Percentiles rank a stretch among this genome's conserved stretches.
Evolutionary conservation across 2,329 filamentous ascomycete genomes (phyloP).

Genomic region (Neofusicoccum sp.): DNA sequence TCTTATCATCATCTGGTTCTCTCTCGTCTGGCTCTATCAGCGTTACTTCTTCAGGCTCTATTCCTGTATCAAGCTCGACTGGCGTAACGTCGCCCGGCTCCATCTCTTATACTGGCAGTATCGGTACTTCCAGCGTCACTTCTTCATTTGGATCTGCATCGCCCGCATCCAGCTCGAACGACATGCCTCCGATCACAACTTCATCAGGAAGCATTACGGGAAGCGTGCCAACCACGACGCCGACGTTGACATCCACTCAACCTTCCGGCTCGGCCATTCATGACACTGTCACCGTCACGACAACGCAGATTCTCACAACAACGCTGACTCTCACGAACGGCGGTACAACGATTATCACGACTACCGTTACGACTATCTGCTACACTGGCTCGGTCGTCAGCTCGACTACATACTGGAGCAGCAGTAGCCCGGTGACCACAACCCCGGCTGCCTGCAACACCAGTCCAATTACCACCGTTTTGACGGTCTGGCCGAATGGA

Average conservation of each 20-base stretch:
- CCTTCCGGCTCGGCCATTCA: neutral
- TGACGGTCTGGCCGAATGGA: neutral
- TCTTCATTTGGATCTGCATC: too few relatives aligned
- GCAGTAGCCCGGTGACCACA: neutral
- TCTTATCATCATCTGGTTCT: neutral
- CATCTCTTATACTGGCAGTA: too few relatives aligned
- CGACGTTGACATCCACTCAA: neutral
- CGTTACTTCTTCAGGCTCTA: neutral
- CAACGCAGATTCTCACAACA: neutral
- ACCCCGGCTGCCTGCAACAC: neutral
- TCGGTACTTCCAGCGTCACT: too few relatives aligned
- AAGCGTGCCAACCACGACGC: neutral
- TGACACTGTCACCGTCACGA: neutral
- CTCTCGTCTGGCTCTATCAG: neutral
- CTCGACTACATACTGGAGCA: slow-evolving; percentile 4
- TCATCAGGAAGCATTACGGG: neutral
- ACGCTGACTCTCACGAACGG: neutral
- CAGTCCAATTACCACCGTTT: neutral
- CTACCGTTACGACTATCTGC: neutral
- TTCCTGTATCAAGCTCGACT: neutral
- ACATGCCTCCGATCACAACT: neutral
- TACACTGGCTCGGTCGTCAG: slow-evolving; percentile 6
- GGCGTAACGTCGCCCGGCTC: neutral
- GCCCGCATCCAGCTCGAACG: too few relatives aligned
- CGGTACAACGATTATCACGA: slow-evolving; percentile 2